Conservation (phyloP, 1,284 basidiomycete genomes). For the Apiotrichum sp. region DNA sequence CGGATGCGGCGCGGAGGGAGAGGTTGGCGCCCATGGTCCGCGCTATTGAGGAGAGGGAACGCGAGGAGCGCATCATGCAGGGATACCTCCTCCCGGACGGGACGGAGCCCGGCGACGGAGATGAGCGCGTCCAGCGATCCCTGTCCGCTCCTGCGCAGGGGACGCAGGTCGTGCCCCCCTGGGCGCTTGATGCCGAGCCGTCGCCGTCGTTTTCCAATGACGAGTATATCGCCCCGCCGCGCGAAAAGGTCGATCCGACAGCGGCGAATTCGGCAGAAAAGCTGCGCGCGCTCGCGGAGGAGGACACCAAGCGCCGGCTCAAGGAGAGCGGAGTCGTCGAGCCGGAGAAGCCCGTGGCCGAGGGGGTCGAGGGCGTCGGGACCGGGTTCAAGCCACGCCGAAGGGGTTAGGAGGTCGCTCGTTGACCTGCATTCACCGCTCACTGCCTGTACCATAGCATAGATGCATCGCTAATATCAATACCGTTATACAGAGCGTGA, state of each 20-base stretch:
- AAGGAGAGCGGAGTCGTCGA: slow-evolving; percentile 22
- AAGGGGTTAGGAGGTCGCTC: no score
- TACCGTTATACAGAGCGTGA: slow-evolving; percentile 2
- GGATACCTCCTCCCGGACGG: slow-evolving; percentile 35
- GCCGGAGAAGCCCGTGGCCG: background rate
- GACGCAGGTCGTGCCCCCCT: background rate
- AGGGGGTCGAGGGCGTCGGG: slow-evolving; percentile 8
- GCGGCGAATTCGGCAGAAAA: slow-evolving; percentile 21
- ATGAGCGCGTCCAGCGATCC: background rate
- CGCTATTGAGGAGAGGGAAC: slow-evolving; percentile 36
- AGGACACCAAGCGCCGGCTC: slow-evolving; percentile 40
- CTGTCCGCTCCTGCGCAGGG: background rate
- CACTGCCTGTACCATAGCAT: background rate
- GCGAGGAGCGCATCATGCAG: slow-evolving; percentile 38
- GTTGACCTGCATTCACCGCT: no score
- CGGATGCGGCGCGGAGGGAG: slow-evolving; percentile 24
- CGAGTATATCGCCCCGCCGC: slow-evolving; percentile 21
- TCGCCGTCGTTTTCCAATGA: background rate
- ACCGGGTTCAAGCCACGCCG: slow-evolving; percentile 8
- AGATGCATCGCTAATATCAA: background rate
- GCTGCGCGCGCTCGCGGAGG: slow-evolving; percentile 33
- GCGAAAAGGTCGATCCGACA: slow-evolving; percentile 28
- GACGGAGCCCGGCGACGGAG: slow-evolving; percentile 3
- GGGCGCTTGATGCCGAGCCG: background rate
- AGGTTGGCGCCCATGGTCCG: slow-evolving; percentile 23